These are phyloP conservation scores for Exophiala dermatitidis DNA, from an alignment of 2,329 filamentous ascomycete species.

Conservation along the genomic window DNA sequence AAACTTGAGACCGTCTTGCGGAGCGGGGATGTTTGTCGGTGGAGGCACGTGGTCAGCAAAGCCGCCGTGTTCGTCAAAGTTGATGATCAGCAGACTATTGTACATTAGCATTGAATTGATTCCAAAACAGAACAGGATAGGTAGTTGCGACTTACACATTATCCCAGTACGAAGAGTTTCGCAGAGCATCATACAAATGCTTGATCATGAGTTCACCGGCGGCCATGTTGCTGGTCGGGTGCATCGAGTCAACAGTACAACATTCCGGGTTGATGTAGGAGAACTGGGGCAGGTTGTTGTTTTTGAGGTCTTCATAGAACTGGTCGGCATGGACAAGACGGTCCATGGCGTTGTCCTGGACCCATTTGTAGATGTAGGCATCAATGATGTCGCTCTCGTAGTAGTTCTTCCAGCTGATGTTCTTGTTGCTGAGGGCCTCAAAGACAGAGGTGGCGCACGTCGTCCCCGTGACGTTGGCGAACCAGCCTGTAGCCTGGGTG, in stretches of 20 bases:
- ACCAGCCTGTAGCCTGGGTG: slow-evolving; percentile 14
- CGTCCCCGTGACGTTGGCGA: slow-evolving; percentile 14
- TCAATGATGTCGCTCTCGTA: slow-evolving; percentile 20
- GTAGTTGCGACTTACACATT: slow-evolving; percentile 7
- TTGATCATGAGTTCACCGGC: slow-evolving; percentile 20
- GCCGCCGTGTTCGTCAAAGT: slow-evolving; percentile 19
- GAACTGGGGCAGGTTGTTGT: slow-evolving; percentile 62
- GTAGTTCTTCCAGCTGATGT: slow-evolving; percentile 21
- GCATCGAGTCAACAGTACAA: slow-evolving; percentile 20
- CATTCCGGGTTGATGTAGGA: slow-evolving; percentile 43
- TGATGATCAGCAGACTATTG: slow-evolving; percentile 14
- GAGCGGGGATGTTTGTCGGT: slow-evolving; percentile 11
- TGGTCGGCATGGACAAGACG: slow-evolving; percentile 27
- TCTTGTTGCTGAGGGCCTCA: slow-evolving; percentile 15
- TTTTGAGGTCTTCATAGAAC: slow-evolving; percentile 61
- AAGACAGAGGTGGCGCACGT: slow-evolving; percentile 13
- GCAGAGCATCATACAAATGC: slow-evolving; percentile 15
- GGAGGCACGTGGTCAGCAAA: slow-evolving; percentile 22
- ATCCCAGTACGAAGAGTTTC: slow-evolving; percentile 19
- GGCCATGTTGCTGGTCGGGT: slow-evolving; percentile 20
- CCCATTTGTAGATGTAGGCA: slow-evolving; percentile 19
- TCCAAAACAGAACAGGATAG: not conserved
- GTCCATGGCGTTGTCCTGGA: slow-evolving; percentile 20
- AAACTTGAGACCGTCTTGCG: slow-evolving; percentile 16
- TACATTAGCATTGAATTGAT: too few relatives aligned